Evolutionary conservation across 805 yeast genomes (phyloP).

Genomic region (Candida michaelii): DNA sequence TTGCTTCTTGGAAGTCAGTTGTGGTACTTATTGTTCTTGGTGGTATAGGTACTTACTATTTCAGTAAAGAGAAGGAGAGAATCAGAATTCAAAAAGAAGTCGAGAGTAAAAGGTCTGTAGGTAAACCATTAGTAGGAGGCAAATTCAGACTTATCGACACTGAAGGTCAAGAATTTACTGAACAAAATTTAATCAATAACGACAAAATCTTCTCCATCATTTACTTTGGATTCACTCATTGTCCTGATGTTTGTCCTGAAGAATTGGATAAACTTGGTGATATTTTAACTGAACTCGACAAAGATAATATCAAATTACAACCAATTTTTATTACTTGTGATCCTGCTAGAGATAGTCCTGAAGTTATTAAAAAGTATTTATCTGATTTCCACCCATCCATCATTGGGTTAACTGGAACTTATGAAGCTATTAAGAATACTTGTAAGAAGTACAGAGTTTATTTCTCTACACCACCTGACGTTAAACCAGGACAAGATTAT

Average conservation of each 20-base stretch:
- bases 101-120: slow-evolving; percentile 82
- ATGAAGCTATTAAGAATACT: slow-evolving; percentile 75
- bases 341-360: slow-evolving; percentile 92
- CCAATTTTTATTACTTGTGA: slow-evolving; percentile 96
- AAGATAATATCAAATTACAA: slow-evolving; percentile 59
- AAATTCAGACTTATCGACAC: slow-evolving; percentile 73
- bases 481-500: slow-evolving; percentile 94
- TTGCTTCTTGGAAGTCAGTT: slow-evolving; percentile 84
- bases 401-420: slow-evolving; percentile 88
- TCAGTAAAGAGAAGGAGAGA: slow-evolving; percentile 74
- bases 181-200: slow-evolving; percentile 57
- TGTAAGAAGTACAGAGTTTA: slow-evolving; percentile 93
- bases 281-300: slow-evolving; percentile 57
- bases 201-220: slow-evolving; percentile 66
- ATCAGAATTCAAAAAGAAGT: slow-evolving; percentile 74
- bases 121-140: slow-evolving; percentile 93
- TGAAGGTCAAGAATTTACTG: slow-evolving; percentile 72
- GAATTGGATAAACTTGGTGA: slow-evolving; percentile 90
- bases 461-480: slow-evolving; percentile 93
- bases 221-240: slow-evolving; percentile 96
- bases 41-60: slow-evolving; percentile 67
- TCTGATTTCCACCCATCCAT: slow-evolving; percentile 87
- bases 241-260: slow-evolving; percentile 99
- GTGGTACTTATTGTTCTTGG: slow-evolving; percentile 67
- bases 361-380: slow-evolving; percentile 77